Evolutionary conservation across 768 basidiomycete species (phyloP).

Genomic region (Rossbeevera mucosa): DNA sequence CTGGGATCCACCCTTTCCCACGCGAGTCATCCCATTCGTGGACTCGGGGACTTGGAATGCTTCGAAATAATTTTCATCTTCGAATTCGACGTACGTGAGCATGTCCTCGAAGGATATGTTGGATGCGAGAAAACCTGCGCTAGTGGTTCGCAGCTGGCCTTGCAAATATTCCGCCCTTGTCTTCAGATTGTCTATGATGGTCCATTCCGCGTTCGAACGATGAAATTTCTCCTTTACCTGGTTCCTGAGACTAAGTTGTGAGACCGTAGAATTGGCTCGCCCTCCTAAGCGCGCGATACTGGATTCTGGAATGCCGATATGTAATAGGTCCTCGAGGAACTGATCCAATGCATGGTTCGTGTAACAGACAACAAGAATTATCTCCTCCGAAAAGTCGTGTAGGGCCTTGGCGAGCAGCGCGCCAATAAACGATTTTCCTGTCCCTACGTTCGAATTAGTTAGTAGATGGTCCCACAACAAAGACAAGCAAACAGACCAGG

Average conservation of each 20-base stretch:
- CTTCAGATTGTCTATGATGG: constrained; percentile 39
- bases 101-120: constrained; percentile 28
- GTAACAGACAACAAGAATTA: constrained; percentile 63
- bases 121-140: constrained; percentile 24
- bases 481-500: constrained; percentile 46
- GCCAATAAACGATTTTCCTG: constrained; percentile 70
- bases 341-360: constrained; percentile 74
- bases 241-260: constrained; percentile 40
- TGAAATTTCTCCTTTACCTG: constrained; percentile 28
- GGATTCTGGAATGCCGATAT: constrained; percentile 49
- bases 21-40: constrained; percentile 41
- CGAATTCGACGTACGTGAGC: constrained; percentile 48
- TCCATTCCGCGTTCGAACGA: constrained; percentile 35
- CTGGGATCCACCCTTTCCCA: constrained; percentile 39
- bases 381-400: constrained; percentile 41
- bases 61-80: constrained; percentile 40
- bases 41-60: constrained; percentile 42
- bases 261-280: constrained; percentile 47
- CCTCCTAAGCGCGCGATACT: constrained; percentile 53
- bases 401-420: constrained; percentile 57
- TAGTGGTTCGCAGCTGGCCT: constrained; percentile 26
- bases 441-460: constrained; percentile 38
- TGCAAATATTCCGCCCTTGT: constrained; percentile 4
- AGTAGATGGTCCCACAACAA: background rate
- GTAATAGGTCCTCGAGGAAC: constrained; percentile 57